Evolutionary conservation across 2,329 filamentous ascomycete genomes (phyloP).

Genomic region (Sporothrix schenckii): DNA sequence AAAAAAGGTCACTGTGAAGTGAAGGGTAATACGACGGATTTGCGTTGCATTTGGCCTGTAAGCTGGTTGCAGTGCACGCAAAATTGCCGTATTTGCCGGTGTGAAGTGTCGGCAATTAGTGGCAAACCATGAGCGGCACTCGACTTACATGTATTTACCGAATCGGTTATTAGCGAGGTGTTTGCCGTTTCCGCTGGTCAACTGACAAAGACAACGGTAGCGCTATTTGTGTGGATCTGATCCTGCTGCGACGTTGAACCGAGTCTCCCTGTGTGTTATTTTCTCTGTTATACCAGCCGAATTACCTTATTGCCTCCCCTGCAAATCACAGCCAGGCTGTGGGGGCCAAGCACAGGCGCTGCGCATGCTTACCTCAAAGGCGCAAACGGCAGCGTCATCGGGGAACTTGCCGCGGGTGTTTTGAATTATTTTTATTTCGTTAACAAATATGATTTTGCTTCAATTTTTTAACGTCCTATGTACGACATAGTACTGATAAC

Average conservation of each 20-base stretch:
- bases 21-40: background rate
- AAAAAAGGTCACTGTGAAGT: background rate
- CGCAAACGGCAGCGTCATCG: no score
- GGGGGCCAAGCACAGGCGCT: no score
- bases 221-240: constrained; percentile 9
- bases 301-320: no score
- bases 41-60: background rate
- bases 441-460: no score
- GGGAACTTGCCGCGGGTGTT: no score
- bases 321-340: no score
- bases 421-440: no score
- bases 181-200: background rate
- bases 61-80: background rate
- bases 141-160: constrained; percentile 18
- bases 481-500: no score
- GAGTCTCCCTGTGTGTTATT: no score
- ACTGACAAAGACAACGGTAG: background rate
- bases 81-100: constrained; percentile 7
- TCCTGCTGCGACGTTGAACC: constrained; percentile 1
- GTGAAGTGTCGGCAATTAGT: constrained; percentile 2
- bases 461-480: no score
- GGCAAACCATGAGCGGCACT: background rate
- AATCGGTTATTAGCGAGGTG: constrained; percentile 2
- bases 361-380: no score
- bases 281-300: no score